These are phyloP conservation scores for Phytophthora colocasiae DNA, from an alignment of 352 stramenopile species.

Conservation along the genomic window DNA sequence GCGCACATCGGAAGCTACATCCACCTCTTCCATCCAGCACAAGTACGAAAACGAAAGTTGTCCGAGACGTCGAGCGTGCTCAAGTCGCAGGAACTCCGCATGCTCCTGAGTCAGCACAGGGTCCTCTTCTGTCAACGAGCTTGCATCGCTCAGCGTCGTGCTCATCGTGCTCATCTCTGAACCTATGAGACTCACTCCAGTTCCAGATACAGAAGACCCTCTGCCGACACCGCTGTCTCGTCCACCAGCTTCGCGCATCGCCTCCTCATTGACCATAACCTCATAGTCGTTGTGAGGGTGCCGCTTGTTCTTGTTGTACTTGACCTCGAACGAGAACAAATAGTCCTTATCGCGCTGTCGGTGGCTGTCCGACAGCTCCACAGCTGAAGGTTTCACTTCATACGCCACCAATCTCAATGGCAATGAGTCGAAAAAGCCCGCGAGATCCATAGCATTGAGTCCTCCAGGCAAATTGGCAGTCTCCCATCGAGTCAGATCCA, in stretches of 20 bases:
- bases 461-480: conserved; percentile 78
- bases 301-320: conserved; percentile 45
- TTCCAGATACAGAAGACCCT: conserved; percentile 23
- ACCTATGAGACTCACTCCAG: conserved; percentile 30
- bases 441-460: conserved; percentile 76
- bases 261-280: conserved; percentile 15
- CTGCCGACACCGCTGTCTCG: conserved; percentile 10
- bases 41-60: conserved; percentile 58
- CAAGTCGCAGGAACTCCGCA: conserved; percentile 44
- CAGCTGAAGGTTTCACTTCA: conserved; percentile 37
- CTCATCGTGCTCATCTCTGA: conserved; percentile 62
- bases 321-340: conserved; percentile 84
- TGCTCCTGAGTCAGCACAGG: conserved; percentile 38
- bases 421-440: conserved; percentile 81
- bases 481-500: conserved; percentile 82
- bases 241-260: conserved; percentile 10
- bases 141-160: conserved; percentile 60
- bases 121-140: conserved; percentile 56
- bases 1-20: conserved; percentile 61
- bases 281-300: conserved; percentile 14
- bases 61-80: conserved; percentile 54
- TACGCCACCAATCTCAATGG: conserved; percentile 82
- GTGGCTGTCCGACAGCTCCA: conserved; percentile 42
- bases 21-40: conserved; percentile 83
- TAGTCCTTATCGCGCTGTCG: conserved; percentile 73